Base-by-base conservation (phyloP, 1,284 basidiomycete species). In the Trichosporon coremiiforme region DNA sequence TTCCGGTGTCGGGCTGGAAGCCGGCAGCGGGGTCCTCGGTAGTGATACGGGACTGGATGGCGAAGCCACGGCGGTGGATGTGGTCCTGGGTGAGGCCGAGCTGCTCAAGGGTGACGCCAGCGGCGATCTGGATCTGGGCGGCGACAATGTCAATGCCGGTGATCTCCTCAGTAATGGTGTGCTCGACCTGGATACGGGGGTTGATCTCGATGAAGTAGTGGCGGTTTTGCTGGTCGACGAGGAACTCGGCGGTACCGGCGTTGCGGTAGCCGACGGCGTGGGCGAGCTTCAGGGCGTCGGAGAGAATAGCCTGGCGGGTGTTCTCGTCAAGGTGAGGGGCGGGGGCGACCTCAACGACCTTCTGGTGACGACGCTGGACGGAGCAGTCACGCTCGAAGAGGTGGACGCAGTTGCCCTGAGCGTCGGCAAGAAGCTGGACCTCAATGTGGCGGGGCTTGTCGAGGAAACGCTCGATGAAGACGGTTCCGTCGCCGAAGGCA, bases 191-290 rank as follows among this genome's bases (percentile, higher is more conserved):
- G 79, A 98, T 97, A 86, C 95, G 94, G 62, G 95, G 94, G 85
- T 96, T 97, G 78, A 95, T 98, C 84, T 99, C 96, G 81, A 99
- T 98, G 85, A 99, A 98, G 85, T 98, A 98, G 85, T 97, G 94
- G 75, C 95, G 88, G 78, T 91, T 93, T 87, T 92, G 89, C 83
- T 95, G 92, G 85, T 98, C 96, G 74, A 98, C 94, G 80, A 98
- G 87, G 87, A 97, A 96, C 85, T 98, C 95, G 63, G 93, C 95
- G 41, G 96, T 99, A 78, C 96, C 96, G 65, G 96, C 96, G 83
- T 98, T 98, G 76, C 94, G 89, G 85, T 99, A 99, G 20, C 90
- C 89, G 75, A 98, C 96, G 69, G 91, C 92, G 85, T 88, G 90
- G 67, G 95, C 95, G 70, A 98, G 87, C 85, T 91, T 97, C 85